These are phyloP conservation scores for Cystofilobasidium ferigula DNA, from an alignment of 768 basidiomycete genomes.

Conservation along the genomic window DNA sequence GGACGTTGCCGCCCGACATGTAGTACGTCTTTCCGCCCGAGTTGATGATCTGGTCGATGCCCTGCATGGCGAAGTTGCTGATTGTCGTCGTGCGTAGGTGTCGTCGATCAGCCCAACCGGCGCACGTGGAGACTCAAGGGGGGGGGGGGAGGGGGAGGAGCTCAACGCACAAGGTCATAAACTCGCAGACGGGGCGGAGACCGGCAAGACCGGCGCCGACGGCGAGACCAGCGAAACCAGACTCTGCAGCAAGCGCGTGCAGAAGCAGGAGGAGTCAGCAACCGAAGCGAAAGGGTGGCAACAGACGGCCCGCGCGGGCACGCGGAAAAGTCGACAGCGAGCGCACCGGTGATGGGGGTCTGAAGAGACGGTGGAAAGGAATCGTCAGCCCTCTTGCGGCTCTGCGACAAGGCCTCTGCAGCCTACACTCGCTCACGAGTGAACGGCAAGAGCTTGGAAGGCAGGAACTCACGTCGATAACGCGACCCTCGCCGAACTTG, in stretches of 20 bases:
- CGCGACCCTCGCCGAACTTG: slow-evolving; percentile 97
- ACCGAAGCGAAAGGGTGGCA: too few species aligned
- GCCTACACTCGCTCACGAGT: too few species aligned
- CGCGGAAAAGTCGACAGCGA: too few species aligned
- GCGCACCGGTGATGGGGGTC: slow-evolving; percentile 27
- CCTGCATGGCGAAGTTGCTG: slow-evolving; percentile 38
- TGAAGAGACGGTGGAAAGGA: slow-evolving; percentile 2
- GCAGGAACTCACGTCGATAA: slow-evolving; percentile 55
- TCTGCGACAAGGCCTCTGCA: too few species aligned
- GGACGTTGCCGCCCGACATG: slow-evolving; percentile 99
- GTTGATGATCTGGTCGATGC: slow-evolving; percentile 99
- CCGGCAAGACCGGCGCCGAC: slow-evolving; percentile 90
- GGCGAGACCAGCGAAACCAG: slow-evolving; percentile 96
- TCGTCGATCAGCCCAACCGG: too few species aligned
- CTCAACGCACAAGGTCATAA: slow-evolving; percentile 27
- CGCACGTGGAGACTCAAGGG: background rate
- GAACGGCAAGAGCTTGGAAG: too few species aligned
- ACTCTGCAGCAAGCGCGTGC: slow-evolving; percentile 56
- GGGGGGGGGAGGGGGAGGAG: background rate
- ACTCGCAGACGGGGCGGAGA: slow-evolving; percentile 72
- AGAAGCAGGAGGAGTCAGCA: slow-evolving; percentile 2
- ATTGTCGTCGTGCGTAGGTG: too few species aligned
- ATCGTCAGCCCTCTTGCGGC: too few species aligned
- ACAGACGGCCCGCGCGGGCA: background rate
- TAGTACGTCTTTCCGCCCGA: slow-evolving; percentile 99